Conservation (phyloP, 805 yeast genomes). For the Nakazawaea anatomiae region DNA sequence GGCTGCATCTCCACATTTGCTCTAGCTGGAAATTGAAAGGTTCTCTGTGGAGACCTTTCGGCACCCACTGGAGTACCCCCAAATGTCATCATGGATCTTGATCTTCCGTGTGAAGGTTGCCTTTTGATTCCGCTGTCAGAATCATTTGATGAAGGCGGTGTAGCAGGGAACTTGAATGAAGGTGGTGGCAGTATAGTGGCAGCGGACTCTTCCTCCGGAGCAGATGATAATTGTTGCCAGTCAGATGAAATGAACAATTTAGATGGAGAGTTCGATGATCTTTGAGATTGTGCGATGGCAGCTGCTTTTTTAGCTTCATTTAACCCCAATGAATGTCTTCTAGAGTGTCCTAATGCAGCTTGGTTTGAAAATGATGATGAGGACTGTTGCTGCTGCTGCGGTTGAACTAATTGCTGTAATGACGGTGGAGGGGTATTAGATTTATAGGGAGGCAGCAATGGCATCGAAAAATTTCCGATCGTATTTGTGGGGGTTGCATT, state of each 20-base stretch:
- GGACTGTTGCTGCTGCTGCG: neutral
- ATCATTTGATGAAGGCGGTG: constrained; percentile 22
- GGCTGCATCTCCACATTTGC: constrained; percentile 32
- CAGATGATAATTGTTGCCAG: constrained; percentile 6
- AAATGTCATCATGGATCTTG: constrained; percentile 21
- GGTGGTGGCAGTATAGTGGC: constrained; percentile 23
- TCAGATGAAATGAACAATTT: constrained; percentile 16
- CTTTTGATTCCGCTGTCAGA: constrained; percentile 12
- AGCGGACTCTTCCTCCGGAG: constrained; percentile 9
- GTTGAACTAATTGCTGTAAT: neutral
- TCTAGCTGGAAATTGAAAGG: constrained; percentile 63
- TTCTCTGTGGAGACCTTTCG: constrained; percentile 37
- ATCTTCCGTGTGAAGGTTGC: constrained; percentile 26
- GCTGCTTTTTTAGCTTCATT: constrained; percentile 95
- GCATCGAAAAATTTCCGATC: constrained; percentile 6
- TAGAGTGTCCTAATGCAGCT: constrained; percentile 61
- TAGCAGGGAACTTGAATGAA: constrained; percentile 53
- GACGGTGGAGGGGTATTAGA: neutral
- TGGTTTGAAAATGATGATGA: constrained; percentile 12
- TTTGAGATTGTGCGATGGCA: constrained; percentile 80
- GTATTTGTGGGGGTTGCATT: constrained; percentile 8
- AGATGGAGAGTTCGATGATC: constrained; percentile 33
- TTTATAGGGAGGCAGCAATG: constrained; percentile 5
- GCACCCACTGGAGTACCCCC: constrained; percentile 14
- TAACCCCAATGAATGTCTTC: constrained; percentile 90